Evolutionary conservation across 2,329 filamentous ascomycete species (phyloP).

Genomic region (Curvularia hawaiiensis): DNA sequence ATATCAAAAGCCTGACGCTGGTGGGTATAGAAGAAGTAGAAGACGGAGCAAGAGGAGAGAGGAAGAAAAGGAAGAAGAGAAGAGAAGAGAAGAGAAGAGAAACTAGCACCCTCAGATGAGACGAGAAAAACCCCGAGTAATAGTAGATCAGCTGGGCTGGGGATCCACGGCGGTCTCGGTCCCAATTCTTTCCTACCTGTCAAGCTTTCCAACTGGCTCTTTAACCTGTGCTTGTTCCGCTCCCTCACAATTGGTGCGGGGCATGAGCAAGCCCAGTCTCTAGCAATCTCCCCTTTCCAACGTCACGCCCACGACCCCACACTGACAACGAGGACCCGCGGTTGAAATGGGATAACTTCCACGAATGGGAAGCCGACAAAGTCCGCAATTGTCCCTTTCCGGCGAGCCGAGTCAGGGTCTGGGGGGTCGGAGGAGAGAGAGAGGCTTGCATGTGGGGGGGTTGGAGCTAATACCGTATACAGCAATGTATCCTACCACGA

Average conservation of each 20-base stretch:
- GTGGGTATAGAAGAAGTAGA: neutral
- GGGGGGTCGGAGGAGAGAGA: neutral
- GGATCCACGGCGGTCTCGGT: slow-evolving; percentile 2
- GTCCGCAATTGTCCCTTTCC: slow-evolving; percentile 12
- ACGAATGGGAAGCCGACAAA: slow-evolving; percentile 28
- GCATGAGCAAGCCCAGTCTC: slow-evolving; percentile 3
- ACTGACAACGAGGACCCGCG: slow-evolving; percentile 2
- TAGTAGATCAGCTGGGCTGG: slow-evolving; percentile 11
- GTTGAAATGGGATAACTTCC: slow-evolving; percentile 19
- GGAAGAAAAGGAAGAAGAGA: no score
- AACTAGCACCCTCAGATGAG: neutral
- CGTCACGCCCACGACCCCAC: slow-evolving; percentile 4
- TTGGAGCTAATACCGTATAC: slow-evolving; percentile 9
- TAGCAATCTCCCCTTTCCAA: slow-evolving; percentile 6
- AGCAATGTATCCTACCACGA: slow-evolving; percentile 13
- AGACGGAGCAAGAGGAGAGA: neutral
- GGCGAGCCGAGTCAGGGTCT: neutral
- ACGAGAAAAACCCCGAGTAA: neutral
- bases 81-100: neutral
- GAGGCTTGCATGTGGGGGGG: neutral
- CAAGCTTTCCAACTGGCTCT: slow-evolving; percentile 3
- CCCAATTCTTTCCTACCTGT: slow-evolving; percentile 2
- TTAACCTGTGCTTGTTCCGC: slow-evolving; percentile 11
- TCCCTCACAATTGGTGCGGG: slow-evolving; percentile 9
- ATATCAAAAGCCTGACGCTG: neutral